These are phyloP conservation scores for Corchorus olitorius DNA, from an alignment of 345 rosid genomes.

Conservation along the genomic window DNA sequence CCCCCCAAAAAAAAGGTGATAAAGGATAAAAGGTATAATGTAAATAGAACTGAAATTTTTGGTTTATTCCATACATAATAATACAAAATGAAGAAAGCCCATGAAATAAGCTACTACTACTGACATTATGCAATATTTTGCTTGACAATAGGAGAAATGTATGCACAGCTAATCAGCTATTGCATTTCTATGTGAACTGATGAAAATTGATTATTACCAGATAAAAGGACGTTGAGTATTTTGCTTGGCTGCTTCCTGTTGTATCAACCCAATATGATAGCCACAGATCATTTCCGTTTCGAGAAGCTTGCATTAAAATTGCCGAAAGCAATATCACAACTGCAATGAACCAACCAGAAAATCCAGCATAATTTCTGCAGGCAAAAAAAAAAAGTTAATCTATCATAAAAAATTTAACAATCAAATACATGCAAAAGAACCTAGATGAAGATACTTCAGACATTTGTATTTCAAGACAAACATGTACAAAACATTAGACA, in stretches of 20 bases:
- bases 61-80: too few relatives aligned
- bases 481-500: not conserved
- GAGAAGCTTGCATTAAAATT: conserved; percentile 90
- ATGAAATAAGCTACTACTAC: not conserved
- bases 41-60: too few relatives aligned
- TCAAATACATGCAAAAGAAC: not conserved
- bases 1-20: too few relatives aligned
- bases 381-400: conserved; percentile 6
- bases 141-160: not conserved
- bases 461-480: not conserved
- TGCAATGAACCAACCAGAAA: conserved; percentile 75
- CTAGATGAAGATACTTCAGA: conserved; percentile 2
- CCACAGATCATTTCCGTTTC: conserved; percentile 94
- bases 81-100: too few relatives aligned
- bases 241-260: conserved; percentile 47
- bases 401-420: not conserved
- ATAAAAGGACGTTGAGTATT: conserved; percentile 72
- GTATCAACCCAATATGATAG: conserved; percentile 90
- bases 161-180: not conserved
- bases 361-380: conserved; percentile 77
- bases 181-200: not conserved
- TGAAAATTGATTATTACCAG: conserved; percentile 48
- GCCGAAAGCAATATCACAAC: conserved; percentile 69
- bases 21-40: too few relatives aligned
- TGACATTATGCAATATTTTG: not conserved